Conservation (phyloP, 139 green algal genomes). For the Chlorella sp. region DNA sequence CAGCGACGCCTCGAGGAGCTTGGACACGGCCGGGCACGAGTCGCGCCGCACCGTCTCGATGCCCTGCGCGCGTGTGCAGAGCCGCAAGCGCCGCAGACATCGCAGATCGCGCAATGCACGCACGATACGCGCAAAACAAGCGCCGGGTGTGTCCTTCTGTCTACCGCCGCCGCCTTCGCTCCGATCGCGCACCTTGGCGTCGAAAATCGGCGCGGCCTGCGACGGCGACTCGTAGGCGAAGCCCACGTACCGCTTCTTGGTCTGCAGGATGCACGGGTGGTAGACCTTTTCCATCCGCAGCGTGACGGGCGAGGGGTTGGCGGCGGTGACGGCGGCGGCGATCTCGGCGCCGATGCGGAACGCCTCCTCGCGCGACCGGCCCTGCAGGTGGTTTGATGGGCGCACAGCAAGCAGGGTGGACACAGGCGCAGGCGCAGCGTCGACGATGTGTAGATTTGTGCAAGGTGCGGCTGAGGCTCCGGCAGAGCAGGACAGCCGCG, state of each 20-base stretch:
- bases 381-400: no score
- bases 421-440: no score
- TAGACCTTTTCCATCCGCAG: conserved; percentile 98
- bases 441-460: no score
- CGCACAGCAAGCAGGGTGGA: no score
- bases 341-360: conserved; percentile 86
- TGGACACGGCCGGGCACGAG: conserved; percentile 81
- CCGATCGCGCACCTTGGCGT: conserved; percentile 73
- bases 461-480: no score
- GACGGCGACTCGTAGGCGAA: conserved; percentile 72
- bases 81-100: no score
- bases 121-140: no score
- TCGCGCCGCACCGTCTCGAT: conserved; percentile 72
- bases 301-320: conserved; percentile 80
- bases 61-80: no score
- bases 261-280: conserved; percentile 86
- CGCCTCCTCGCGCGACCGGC: conserved; percentile 65
- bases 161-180: no score
- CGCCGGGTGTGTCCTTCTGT: no score
- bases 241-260: conserved; percentile 99
- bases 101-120: no score
- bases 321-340: conserved; percentile 68
- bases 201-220: conserved; percentile 53
- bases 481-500: no score
- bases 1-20: conserved; percentile 81